Evolutionary conservation across 305 asterid genomes (phyloP), one percentile per base, ranked within the genome.

Genomic region (Fraxinus albicans): DNA sequence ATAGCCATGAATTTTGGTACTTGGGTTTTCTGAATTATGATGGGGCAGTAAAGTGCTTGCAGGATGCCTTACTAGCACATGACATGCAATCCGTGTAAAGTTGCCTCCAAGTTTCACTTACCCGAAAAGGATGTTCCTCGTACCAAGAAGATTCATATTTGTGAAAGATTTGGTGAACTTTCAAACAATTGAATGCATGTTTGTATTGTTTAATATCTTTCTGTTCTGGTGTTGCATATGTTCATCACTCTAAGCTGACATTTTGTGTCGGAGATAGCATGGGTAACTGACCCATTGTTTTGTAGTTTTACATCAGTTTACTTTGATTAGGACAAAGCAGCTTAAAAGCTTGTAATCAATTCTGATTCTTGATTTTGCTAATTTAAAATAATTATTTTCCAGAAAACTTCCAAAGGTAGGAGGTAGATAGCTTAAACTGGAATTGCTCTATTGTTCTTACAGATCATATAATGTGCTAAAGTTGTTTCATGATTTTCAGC

Each of bases 1-100:
- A 97, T 84, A 92, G 90, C 90, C 99, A 95, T 83, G 99, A 97
- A 83, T 97, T 97, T 88, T 97, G 99, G 99, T 95, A 87, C 84
- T 91, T 95, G 99, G 99, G 99, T 34, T 97, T 97, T 79, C 83
- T 97, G 78, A 91, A 92, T 79, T 97, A 97, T 73, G 85, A 77
- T 8, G 91, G 93, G 31, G 98, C 99, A 23, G 97, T 90, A 73
- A 90, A 89, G 79, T 90, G 89, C 92, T 87, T 97, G 73, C 92
- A 92, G 85, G 90, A 86, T 44, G 90, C 90, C 58, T 85, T 92
- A 79, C 86, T 80, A 79, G 87, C 92, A 38, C 92, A 88, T 7
- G 90, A 82, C 74, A 55, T 65, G 42, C 91, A 87, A 79, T 84
- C 94, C 12, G 97, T 89, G 82, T 94, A 90, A 88, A 87, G 21